Evolutionary conservation across 371 early-diverging fungal genomes (phyloP), one percentile per base, ranked within the genome.

Genomic region (Mortierella sp.): DNA sequence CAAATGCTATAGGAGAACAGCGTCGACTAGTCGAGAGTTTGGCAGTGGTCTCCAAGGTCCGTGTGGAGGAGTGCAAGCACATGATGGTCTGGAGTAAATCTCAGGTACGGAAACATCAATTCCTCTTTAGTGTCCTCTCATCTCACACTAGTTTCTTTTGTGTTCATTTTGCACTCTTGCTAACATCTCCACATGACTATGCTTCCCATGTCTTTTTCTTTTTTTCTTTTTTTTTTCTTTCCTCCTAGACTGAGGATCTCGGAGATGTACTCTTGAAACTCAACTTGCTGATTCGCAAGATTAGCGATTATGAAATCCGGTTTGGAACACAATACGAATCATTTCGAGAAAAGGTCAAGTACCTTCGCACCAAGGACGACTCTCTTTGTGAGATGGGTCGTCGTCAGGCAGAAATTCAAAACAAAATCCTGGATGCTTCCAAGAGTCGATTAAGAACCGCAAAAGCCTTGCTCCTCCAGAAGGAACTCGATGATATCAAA

Each of bases 61-160:
- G 81, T 13, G 75, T 80, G 33, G 81, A 80, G n/a, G 81, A 80
- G 55, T 80, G 81, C 72, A 80, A 80, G 63, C 81, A 80, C 52
- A 80, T 80, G 81, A 80, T 80, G 81, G 61, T 67, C 57, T 80
- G 76, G 81, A 72, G 72, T 65, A 75, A 75, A 52, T 63, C 71
- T 41, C 81, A 75, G 72, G 81, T 80, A 72, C 59, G 9, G 22
- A 16, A 3, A 58, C 52, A 40, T n/a, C 24, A 41, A 22, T 50
- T 24, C 62, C 57, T 66, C 28, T 28, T 28, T 28, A 2, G 28
- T 28, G 28, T 28, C 2, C 28, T 28, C 28, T 28, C 28, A 28
- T 28, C 28, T 28, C 28, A 28, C n/a, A n/a, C n/a, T n/a, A n/a
- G n/a, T n/a, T 33, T 48, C 32, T 32, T 43, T 28, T 32, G 47